Base-by-base conservation (phyloP, 2,329 filamentous ascomycete genomes). In the Pleomassaria siparia region DNA sequence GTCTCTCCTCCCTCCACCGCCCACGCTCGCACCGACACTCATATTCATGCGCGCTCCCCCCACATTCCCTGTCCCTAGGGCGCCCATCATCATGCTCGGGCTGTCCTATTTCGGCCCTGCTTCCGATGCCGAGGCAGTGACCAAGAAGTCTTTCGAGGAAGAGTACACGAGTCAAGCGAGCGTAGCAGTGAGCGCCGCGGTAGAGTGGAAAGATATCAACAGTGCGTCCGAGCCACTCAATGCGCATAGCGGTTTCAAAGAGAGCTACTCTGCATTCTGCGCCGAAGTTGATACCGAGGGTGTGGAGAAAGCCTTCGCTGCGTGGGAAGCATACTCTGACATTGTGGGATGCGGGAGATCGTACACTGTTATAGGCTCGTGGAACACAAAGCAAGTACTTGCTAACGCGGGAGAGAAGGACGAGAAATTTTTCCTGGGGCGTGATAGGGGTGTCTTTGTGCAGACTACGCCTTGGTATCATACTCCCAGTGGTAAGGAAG, bases 1-100 rank as follows among this genome's bases (percentile, higher is more conserved):
- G 2, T 40, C 50, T 2, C 24, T 70, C n/a, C 45, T 46, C 0
- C 50, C 47, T 0, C 52, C 58, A 12, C 32, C 55, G 0, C 47
- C 46, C 0, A 41, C 54, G 0, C 49, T 64, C 2, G 46, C 35
- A n/a, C 37, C 58, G 7, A 50, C 48, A 0, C 40, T 72, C 5
- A 43, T 56, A 0, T 69, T 66, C 32, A 39, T 55, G 2, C 59
- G 69, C 29, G 59, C 59, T 3, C 70, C 69, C 1, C 63, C 71
- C 0, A 62, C 54, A 1, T 58, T 64, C 1, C 68, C 67, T 1
- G 43, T 46, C 0, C 58, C 66, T 2, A 66, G 65, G 1, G 44
- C 55, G 1, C 70, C 70, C 0, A 55, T 71, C 5, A 44, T 70
- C 1, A 43, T 69, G 2, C 40, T 72, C 0, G 43, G 40, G 3